Evolutionary conservation across 306 rosid species (phyloP).

Genomic region (Rosa lucieae): DNA sequence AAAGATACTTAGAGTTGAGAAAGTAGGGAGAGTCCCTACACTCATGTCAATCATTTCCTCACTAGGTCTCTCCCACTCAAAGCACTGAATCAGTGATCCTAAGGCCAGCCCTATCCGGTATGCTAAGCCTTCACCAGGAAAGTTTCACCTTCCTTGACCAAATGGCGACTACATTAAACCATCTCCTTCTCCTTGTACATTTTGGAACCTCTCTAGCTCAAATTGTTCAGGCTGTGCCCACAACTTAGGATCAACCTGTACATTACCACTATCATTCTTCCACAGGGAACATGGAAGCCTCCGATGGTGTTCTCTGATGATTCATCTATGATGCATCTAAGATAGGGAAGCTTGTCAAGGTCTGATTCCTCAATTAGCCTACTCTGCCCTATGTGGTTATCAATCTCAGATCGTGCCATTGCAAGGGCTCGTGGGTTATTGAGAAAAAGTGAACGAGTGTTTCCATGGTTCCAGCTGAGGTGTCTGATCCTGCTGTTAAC

Average conservation of each 20-base stretch:
- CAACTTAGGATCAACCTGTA: conserved; percentile 34
- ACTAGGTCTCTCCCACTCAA: conserved; percentile 33
- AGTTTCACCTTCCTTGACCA: conserved; percentile 38
- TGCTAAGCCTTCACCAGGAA: conserved; percentile 36
- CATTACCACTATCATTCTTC: conserved; percentile 40
- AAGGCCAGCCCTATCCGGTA: conserved; percentile 18
- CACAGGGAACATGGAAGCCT: conserved; percentile 39
- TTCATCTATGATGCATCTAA: conserved; percentile 30
- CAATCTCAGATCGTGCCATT: conserved; percentile 18
- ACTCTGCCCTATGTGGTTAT: conserved; percentile 12
- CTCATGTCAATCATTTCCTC: conserved; percentile 29
- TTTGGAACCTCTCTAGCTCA: conserved; percentile 33
- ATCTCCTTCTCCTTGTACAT: neutral
- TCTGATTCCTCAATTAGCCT: conserved; percentile 37
- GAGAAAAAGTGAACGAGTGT: conserved; percentile 38
- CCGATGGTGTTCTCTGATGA: conserved; percentile 28
- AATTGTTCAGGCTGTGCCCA: conserved; percentile 36
- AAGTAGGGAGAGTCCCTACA: conserved; percentile 14
- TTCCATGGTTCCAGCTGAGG: conserved; percentile 30
- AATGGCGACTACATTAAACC: conserved; percentile 33
- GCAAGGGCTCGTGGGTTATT: conserved; percentile 33
- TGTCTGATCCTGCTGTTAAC: conserved; percentile 37
- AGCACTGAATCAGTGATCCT: conserved; percentile 26
- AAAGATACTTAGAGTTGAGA: conserved; percentile 10
- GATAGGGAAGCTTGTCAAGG: conserved; percentile 28